phyloP scores from a whole-genome alignment of 2,329 filamentous ascomycete species.

The Sporothrix dimorphospora region DNA sequence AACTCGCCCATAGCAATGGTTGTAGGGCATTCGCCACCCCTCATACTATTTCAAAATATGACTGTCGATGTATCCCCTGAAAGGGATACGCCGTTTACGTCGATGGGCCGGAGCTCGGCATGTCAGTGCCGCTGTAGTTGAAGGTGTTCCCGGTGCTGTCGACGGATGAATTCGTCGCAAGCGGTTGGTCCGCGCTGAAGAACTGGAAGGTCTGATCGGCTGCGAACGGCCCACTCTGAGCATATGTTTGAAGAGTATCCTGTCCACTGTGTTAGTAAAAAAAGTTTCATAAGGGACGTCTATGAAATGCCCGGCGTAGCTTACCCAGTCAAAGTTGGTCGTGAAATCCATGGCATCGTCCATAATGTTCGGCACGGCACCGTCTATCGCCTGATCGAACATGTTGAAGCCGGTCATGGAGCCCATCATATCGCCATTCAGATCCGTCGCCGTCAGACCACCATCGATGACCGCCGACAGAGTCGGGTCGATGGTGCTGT shows the following conservation, averaged over 20 bases:
- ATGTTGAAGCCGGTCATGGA: slow-evolving; percentile 45
- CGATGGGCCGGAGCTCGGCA: slow-evolving; percentile 17
- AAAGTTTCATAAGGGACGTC: background rate
- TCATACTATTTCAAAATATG: background rate
- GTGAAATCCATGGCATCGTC: slow-evolving; percentile 49
- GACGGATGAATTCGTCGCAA: background rate
- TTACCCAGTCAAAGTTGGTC: slow-evolving; percentile 63
- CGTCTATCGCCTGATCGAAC: slow-evolving; percentile 48
- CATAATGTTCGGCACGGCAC: slow-evolving; percentile 21
- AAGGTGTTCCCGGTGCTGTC: slow-evolving; percentile 7
- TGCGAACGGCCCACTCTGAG: slow-evolving; percentile 58
- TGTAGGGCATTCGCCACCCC: background rate
- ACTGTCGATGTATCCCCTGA: background rate
- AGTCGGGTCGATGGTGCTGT: slow-evolving; percentile 50
- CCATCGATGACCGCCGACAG: slow-evolving; percentile 26
- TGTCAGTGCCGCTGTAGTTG: slow-evolving; percentile 11
- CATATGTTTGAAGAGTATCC: slow-evolving; percentile 61
- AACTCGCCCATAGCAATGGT: background rate
- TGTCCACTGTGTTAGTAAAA: slow-evolving; percentile 36
- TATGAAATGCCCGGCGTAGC: slow-evolving; percentile 34
- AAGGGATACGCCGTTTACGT: background rate
- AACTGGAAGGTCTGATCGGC: slow-evolving; percentile 57
- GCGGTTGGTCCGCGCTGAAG: slow-evolving; percentile 40
- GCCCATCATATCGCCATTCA: slow-evolving; percentile 40
- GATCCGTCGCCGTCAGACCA: slow-evolving; percentile 42